These are phyloP conservation scores for Epichloe festucae DNA, from an alignment of 2,329 filamentous ascomycete species.

Conservation along the genomic window DNA sequence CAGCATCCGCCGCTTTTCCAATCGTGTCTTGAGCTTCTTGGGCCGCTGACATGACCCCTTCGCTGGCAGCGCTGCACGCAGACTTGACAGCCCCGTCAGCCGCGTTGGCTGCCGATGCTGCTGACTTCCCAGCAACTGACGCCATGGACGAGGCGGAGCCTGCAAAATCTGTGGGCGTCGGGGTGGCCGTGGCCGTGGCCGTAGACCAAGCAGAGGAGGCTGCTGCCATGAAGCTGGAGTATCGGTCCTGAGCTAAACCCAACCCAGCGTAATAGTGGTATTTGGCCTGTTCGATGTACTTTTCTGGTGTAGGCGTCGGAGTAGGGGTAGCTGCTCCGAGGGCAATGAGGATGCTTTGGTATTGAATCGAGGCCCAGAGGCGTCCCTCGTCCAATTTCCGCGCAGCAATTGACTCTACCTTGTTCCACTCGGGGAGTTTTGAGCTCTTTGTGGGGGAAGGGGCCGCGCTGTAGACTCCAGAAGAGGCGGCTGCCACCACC, in stretches of 20 bases:
- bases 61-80: slow-evolving; percentile 29
- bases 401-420: slow-evolving; percentile 51
- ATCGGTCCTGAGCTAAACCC: slow-evolving; percentile 65
- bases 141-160: slow-evolving; percentile 36
- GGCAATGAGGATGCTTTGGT: slow-evolving; percentile 53
- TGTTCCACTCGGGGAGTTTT: slow-evolving; percentile 33
- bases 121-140: slow-evolving; percentile 35
- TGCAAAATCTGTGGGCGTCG: slow-evolving; percentile 41
- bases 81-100: slow-evolving; percentile 40
- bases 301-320: slow-evolving; percentile 37
- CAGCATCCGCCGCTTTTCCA: slow-evolving; percentile 31
- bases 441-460: slow-evolving; percentile 29
- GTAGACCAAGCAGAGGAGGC: slow-evolving; percentile 57
- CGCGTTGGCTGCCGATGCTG: slow-evolving; percentile 30
- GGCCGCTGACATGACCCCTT: slow-evolving; percentile 27
- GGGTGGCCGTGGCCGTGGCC: slow-evolving; percentile 44
- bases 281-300: slow-evolving; percentile 47
- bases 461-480: slow-evolving; percentile 35
- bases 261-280: slow-evolving; percentile 65
- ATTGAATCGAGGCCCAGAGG: slow-evolving; percentile 56
- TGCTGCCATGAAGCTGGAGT: slow-evolving; percentile 59
- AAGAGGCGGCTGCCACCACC: slow-evolving; percentile 40
- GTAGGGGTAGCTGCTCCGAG: slow-evolving; percentile 45
- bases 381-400: slow-evolving; percentile 59
- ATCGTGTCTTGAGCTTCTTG: slow-evolving; percentile 26